Evolutionary conservation across 306 rosid species (phyloP), one percentile per base, ranked within the genome.

Genomic region (Malus sylvestris): DNA sequence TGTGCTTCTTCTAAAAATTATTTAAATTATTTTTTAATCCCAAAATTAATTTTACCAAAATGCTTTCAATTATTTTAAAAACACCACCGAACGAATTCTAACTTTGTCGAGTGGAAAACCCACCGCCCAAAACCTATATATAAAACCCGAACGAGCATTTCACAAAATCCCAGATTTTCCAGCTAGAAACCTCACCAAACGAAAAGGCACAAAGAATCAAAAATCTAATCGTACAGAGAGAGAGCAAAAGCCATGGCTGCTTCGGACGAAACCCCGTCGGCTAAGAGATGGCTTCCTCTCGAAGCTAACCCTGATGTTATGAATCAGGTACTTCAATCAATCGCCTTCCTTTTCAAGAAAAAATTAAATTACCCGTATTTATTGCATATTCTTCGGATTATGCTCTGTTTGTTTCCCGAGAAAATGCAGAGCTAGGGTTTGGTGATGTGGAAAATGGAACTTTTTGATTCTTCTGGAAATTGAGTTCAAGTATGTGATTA

Each of bases 291-390:
- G 99, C 99, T 96, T 92, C 99, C 99, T 82, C 98, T 96, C 46
- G 99, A 96, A 91, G 97, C 99, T 82, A 96, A 96, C 79, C 99
- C 99, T 53, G 96, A 96, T 44, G 93, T 96, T 64, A 87, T 96
- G 94, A 96, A 92, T 82, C 98, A 96, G 97, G 99, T 89, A 63
- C 4, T 3, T 4, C 6, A 15, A 18, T 15, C 8, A 8, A 4
- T 69, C 49, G 25, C 76, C 42, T 62, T 67, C 22, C n/a, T 7
- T 13, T 8, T 57, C 44, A 23, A 59, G 12, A 30, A 68, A 57
- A 6, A 8, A 7, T 13, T 61, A 64, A 6, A 11, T 19, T 9
- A 27, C 20, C 38, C 68, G 14, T 72, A 29, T n/a, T 68, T 38
- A 12, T 73, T 55, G 29, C 0, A 20, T 29, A 5, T 61, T 67